Evolutionary conservation across 2,329 filamentous ascomycete species (phyloP).

Genomic region (Diaporthe capsici): DNA sequence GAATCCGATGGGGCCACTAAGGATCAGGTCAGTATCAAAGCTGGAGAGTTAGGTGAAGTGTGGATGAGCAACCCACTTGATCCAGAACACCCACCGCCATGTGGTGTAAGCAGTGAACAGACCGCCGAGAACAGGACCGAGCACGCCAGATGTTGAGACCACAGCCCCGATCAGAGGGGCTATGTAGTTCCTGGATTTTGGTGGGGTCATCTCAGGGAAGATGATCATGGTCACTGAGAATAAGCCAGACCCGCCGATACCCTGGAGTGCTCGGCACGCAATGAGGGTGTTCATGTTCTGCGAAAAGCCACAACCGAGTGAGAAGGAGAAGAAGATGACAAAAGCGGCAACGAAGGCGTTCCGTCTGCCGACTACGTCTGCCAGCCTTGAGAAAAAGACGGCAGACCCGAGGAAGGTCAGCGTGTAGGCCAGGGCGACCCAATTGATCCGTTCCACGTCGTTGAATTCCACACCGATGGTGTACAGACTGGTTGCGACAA

Average conservation of each 20-base stretch:
- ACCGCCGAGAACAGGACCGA: constrained; percentile 67
- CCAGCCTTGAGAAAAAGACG: constrained; percentile 67
- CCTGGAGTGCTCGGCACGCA: constrained; percentile 63
- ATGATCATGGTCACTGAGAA: constrained; percentile 71
- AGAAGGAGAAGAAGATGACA: constrained; percentile 69
- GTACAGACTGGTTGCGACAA: constrained; percentile 71
- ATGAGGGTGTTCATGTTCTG: constrained; percentile 62
- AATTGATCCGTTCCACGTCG: constrained; percentile 61
- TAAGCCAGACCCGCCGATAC: constrained; percentile 65
- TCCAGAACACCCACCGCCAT: constrained; percentile 72
- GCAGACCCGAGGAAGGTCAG: constrained; percentile 70
- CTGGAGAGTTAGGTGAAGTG: neutral
- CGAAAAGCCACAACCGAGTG: constrained; percentile 67
- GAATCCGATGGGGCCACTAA: constrained; percentile 65
- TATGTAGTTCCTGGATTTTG: constrained; percentile 57
- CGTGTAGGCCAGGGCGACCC: constrained; percentile 70
- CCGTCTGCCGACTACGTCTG: constrained; percentile 68
- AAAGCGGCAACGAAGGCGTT: constrained; percentile 65
- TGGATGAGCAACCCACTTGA: constrained; percentile 61
- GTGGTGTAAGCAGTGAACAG: constrained; percentile 62
- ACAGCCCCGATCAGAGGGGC: constrained; percentile 64
- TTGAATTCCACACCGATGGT: constrained; percentile 68
- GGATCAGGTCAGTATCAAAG: constrained; percentile 38
- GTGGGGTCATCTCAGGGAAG: constrained; percentile 64
- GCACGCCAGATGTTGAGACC: constrained; percentile 62